Conservation (phyloP, 2,329 filamentous ascomycete genomes). For the Beauveria sp. region DNA sequence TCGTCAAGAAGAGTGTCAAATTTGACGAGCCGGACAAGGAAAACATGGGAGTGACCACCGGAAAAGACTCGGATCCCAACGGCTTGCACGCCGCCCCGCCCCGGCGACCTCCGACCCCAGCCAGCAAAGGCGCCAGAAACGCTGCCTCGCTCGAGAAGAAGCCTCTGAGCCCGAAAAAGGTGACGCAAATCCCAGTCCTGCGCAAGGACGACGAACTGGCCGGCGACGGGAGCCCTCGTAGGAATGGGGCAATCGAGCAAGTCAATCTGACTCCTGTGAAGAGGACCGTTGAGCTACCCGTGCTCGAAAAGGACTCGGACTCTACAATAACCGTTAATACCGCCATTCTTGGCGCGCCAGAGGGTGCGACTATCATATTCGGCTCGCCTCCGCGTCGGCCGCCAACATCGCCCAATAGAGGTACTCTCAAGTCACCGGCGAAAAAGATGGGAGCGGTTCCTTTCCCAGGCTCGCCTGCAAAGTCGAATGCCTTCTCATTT, state of each 20-base stretch:
- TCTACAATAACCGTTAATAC: conserved; percentile 22
- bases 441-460: conserved; percentile 31
- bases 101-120: conserved; percentile 28
- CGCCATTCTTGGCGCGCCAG: conserved; percentile 25
- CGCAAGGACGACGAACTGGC: conserved; percentile 37
- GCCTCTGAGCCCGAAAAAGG: conserved; percentile 58
- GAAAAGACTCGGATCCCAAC: conserved; percentile 27
- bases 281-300: conserved; percentile 13
- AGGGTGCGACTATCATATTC: conserved; percentile 32
- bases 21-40: conserved; percentile 61
- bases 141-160: conserved; percentile 33
- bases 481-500: conserved; percentile 12
- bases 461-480: conserved; percentile 27
- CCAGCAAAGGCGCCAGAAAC: conserved; percentile 28
- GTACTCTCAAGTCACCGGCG: conserved; percentile 48
- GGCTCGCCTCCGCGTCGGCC: conserved; percentile 50
- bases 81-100: conserved; percentile 37
- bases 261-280: conserved; percentile 37
- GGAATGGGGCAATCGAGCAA: conserved; percentile 23
- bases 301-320: conserved; percentile 14
- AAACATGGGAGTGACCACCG: conserved; percentile 42
- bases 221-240: conserved; percentile 52
- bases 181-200: conserved; percentile 46
- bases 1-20: conserved; percentile 51
- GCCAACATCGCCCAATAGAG: conserved; percentile 45